Base-by-base conservation (phyloP, 2,329 filamentous ascomycete genomes). In the Epichloe amarillans region DNA sequence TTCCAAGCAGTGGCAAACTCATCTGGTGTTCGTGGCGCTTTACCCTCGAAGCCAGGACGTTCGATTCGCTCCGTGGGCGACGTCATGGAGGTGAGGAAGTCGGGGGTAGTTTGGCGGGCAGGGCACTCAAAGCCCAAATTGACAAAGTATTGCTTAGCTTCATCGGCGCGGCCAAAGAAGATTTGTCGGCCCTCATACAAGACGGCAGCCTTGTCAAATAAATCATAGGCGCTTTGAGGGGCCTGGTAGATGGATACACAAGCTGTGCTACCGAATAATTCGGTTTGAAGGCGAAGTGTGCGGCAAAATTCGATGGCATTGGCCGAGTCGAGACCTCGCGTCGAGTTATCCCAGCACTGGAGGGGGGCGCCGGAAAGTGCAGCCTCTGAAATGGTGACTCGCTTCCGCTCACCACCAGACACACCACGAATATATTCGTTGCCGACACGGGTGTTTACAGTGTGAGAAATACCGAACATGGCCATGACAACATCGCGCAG, bases 371-470 rank as follows among this genome's bases (percentile, higher is more conserved):
- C 73, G 14, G 77, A 79, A n/a, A 82, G 67, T 12, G 75, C 71
- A 10, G 77, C 77, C 63, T 82, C 79, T 42, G 78, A 73, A 55
- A 82, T 82, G 55, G 77, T 80, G 26, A 82, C 81, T 61, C 82
- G 77, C 69, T 82, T 82, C 49, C 82, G 74, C 72, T 88, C 84
- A 61, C 84, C 85, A 61, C 84, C 84, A 30, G 79, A 84, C 10
- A 88, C 83, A 64, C 84, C 84, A 52, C 84, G 81, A 33, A 88
- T 71, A 61, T 80, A 88, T 65, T 88, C 84, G 66, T 88, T 86
- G 46, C 84, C 84, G 21, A 88, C 83, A 15, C 76, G 73, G 3
- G 84, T 88, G 68, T 88, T 82, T 61, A 82, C 64, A 1, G 84
- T 88, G 66, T 88, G 84, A 14, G 76, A 75, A 56, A 88, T 85